Conservation (phyloP, 306 rosid species). For the Morella rubra region DNA sequence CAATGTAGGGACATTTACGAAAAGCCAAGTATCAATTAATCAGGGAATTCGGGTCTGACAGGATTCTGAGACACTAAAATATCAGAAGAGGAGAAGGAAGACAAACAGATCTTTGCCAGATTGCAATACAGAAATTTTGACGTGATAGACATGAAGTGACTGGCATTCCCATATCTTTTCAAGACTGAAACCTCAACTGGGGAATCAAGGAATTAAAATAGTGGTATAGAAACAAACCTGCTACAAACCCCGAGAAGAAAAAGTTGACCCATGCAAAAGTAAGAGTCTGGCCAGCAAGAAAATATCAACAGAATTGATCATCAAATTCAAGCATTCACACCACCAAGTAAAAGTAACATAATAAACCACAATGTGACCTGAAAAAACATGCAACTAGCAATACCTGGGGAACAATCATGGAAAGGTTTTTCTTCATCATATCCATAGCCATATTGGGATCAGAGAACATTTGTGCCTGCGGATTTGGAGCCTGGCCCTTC, state of each 20-base stretch:
- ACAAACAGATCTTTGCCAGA: neutral
- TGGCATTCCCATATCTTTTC: neutral
- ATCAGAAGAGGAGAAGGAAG: neutral
- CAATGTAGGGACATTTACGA: neutral
- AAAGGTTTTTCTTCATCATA: slow-evolving; percentile 99
- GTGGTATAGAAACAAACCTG: slow-evolving; percentile 54
- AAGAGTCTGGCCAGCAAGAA: slow-evolving; percentile 73
- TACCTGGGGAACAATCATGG: slow-evolving; percentile 98
- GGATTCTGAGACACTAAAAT: neutral
- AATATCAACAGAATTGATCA: slow-evolving; percentile 5
- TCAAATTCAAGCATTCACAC: neutral
- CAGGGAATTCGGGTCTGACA: neutral
- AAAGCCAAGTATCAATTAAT: neutral
- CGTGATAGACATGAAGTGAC: slow-evolving; percentile 10
- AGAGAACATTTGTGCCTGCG: slow-evolving; percentile 97
- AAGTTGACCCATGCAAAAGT: slow-evolving; percentile 99
- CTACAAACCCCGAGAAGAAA: slow-evolving; percentile 98
- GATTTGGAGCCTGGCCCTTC: slow-evolving; percentile 83
- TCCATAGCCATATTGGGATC: slow-evolving; percentile 99
- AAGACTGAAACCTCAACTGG: neutral
- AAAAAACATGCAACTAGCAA: neutral
- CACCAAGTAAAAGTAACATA: neutral
- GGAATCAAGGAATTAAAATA: slow-evolving; percentile 8
- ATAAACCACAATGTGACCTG: neutral
- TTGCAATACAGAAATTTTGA: neutral